phyloP scores from a whole-genome alignment of 495 filamentous ascomycete genomes.

The Hypoxylon fuscum region DNA sequence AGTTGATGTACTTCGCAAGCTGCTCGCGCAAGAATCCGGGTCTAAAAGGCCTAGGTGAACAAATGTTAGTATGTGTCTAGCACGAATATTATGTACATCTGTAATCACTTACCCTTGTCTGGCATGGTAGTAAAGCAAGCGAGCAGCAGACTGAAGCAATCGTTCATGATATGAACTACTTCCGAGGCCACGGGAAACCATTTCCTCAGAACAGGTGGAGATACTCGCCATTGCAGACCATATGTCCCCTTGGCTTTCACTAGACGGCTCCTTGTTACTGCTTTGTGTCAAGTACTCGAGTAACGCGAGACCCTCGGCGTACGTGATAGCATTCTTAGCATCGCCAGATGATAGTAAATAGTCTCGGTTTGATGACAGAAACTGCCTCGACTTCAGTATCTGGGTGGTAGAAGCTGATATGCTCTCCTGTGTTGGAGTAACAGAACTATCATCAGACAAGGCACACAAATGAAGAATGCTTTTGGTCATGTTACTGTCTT shows the following conservation, averaged over 20 bases:
- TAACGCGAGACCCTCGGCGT: constrained; percentile 68
- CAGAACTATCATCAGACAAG: constrained; percentile 7
- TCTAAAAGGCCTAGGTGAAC: constrained; percentile 62
- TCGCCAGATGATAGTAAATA: constrained; percentile 61
- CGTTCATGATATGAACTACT: constrained; percentile 57
- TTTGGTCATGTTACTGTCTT: constrained; percentile 52
- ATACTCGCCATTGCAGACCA: constrained; percentile 55
- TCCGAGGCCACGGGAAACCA: constrained; percentile 48
- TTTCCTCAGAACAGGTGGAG: constrained; percentile 43
- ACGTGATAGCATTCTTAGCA: constrained; percentile 56
- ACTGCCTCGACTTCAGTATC: constrained; percentile 65
- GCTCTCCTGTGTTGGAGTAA: constrained; percentile 7
- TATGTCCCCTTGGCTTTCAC: constrained; percentile 60
- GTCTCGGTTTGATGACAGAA: constrained; percentile 65
- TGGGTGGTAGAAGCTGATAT: constrained; percentile 41
- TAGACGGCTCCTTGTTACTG: constrained; percentile 44
- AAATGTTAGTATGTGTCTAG: constrained; percentile 23
- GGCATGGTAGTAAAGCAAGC: constrained; percentile 74
- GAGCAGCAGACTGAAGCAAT: constrained; percentile 71
- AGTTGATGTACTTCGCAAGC: constrained; percentile 64
- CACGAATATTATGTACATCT: constrained; percentile 11
- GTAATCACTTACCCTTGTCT: constrained; percentile 55
- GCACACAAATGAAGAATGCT: constrained; percentile 59
- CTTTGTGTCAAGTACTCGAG: constrained; percentile 66
- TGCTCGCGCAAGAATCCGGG: constrained; percentile 68